These are phyloP conservation scores for Ceratobasidium sp. DNA, from an alignment of 1,284 basidiomycete genomes.

Conservation along the genomic window DNA sequence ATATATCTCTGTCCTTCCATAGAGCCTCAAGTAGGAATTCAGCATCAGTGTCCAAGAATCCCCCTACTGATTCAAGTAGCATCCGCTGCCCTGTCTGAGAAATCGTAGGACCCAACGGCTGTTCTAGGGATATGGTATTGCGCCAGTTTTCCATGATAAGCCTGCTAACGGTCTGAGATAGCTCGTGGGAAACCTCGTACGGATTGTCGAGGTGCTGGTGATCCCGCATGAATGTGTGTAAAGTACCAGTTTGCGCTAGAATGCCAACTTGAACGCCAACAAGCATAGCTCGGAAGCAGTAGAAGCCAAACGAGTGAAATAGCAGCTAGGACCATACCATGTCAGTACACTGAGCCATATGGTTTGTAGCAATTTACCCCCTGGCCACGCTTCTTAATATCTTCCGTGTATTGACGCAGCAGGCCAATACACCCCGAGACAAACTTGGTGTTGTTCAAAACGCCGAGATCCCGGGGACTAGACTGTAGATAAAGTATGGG, in stretches of 20 bases:
- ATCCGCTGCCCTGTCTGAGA: neutral
- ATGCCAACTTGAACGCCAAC: slow-evolving; percentile 10
- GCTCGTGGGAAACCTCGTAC: neutral
- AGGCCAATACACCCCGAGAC: slow-evolving; percentile 3
- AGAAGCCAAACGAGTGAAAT: slow-evolving; percentile 12
- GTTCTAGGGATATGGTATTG: neutral
- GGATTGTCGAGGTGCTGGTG: neutral
- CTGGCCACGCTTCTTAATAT: neutral
- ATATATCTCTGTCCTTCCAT: slow-evolving; percentile 3
- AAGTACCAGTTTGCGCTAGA: neutral
- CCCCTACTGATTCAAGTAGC: neutral
- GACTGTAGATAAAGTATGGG: neutral
- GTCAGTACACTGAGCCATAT: neutral
- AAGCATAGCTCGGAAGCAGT: slow-evolving; percentile 9
- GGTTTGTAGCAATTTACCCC: neutral
- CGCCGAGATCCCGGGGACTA: neutral
- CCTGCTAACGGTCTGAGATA: neutral
- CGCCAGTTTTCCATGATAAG: neutral
- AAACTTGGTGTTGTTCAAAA: neutral
- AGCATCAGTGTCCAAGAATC: neutral
- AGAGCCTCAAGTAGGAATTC: slow-evolving; percentile 20
- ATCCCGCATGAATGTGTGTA: neutral
- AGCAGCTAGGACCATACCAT: neutral
- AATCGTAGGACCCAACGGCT: neutral
- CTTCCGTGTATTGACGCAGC: neutral